A percentile compares a stretch with the other conserved stretches of the same genome.
These are phyloP conservation scores for Hemerocallis citrina DNA, from an alignment of 106 monocot genomes.

Conservation along the genomic window DNA sequence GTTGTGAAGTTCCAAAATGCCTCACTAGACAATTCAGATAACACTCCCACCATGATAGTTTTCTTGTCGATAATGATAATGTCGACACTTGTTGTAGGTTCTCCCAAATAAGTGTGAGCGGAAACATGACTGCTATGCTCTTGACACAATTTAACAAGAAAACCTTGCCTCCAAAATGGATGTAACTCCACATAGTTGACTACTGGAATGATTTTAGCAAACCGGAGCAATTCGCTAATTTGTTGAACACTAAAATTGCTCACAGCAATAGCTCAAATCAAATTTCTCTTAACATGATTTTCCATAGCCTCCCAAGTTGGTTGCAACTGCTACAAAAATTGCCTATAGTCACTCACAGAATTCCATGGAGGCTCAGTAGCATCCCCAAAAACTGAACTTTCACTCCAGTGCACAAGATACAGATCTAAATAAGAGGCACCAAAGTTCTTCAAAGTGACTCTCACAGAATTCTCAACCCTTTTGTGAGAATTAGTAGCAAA, in stretches of 20 bases:
- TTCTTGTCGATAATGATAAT: too few species aligned
- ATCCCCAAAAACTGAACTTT: constrained; percentile 70
- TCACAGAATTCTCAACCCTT: constrained; percentile 63
- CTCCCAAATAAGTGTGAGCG: too few species aligned
- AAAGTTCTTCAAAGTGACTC: constrained; percentile 67
- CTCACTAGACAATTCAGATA: too few species aligned
- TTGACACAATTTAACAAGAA: too few species aligned
- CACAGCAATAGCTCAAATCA: constrained; percentile 79
- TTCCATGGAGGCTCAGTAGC: constrained; percentile 82
- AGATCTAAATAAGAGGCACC: constrained; percentile 83
- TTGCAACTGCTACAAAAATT: constrained; percentile 57
- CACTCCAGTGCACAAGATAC: constrained; percentile 88
- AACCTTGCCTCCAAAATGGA: too few species aligned
- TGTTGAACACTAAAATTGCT: constrained; percentile 81
- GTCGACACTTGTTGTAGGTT: too few species aligned
- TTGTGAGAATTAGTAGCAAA: constrained; percentile 79
- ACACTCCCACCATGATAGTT: too few species aligned
- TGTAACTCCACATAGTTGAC: constrained; percentile 96
- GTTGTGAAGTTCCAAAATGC: too few species aligned
- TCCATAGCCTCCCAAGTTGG: constrained; percentile 96
- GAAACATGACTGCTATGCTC: too few species aligned
- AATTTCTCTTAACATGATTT: constrained; percentile 47
- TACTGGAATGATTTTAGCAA: constrained; percentile 85
- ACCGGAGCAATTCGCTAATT: constrained; percentile 69
- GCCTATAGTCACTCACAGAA: constrained; percentile 63